Evolutionary conservation across 176 grass and related monocot genomes (phyloP), one percentile per base, ranked within the genome.

Genomic region (Aegilops longissima): DNA sequence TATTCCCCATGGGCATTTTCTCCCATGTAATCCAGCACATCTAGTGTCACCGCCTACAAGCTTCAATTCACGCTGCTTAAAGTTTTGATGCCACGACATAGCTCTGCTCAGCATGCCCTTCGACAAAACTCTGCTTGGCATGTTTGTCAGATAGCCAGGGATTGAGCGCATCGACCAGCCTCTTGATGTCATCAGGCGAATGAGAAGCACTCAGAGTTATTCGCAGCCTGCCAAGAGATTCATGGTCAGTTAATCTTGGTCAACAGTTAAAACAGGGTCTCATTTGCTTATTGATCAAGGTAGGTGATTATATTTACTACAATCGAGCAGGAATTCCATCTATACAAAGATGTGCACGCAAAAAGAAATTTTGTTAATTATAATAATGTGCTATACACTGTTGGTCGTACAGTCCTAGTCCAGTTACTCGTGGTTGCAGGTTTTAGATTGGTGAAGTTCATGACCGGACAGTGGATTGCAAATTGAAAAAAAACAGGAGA

Each of bases 181-280:
- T 98, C 79, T 87, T 85, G 25, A 98, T 78, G 76, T 98, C 96
- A 24, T 95, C 93, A 0, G 67, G 77, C 54, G 96, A 89, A 87
- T 98, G 96, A 84, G 92, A 87, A 71, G 93, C 90, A 21, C 87
- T 98, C 36, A 94, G 84, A 70, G 97, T 94, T 35, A 98, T 96
- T 54, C 92, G 82, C 85, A 98, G 69, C 89, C 94, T 96, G 92
- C 31, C 23, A 83, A 91, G 49, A 25, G 10, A 70, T 36, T 74
- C 18, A 73, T 65, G 13, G 25, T 36, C 14, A 70, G 76, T 78
- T 62, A 36, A 69, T 87, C 27, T 64, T 83, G 67, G 29, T 38
- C 21, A 18, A 40, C 36, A 62, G 36, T 47, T 49, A 16, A 69
- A 76, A 45, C 27, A 42, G 61, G 18, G 17, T 66, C 67, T 76